Evolutionary conservation across 495 filamentous ascomycete species (phyloP).

Genomic region (Talaromyces nanjingensis): DNA sequence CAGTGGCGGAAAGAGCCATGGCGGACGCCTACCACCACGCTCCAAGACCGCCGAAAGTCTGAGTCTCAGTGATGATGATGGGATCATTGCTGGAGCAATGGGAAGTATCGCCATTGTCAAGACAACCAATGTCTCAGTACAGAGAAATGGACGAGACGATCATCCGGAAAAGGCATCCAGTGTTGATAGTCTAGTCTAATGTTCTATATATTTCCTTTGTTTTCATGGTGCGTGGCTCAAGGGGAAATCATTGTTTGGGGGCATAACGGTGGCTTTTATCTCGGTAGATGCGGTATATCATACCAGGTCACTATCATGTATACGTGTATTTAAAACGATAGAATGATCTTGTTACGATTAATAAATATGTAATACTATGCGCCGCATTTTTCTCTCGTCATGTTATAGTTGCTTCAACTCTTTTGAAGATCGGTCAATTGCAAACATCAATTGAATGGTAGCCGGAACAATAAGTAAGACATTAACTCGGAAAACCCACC

Average conservation of each 20-base stretch:
- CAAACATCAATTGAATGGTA: background rate
- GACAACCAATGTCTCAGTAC: background rate
- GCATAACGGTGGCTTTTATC: background rate
- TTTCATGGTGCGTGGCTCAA: background rate
- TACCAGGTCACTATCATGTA: background rate
- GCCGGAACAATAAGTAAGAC: background rate
- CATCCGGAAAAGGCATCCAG: background rate
- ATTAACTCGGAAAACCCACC: background rate
- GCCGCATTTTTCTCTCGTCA: background rate
- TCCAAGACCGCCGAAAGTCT: background rate
- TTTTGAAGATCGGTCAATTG: background rate
- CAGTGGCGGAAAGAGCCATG: background rate
- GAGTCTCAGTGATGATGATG: background rate
- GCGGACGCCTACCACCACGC: background rate
- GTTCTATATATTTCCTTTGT: background rate
- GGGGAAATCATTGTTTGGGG: background rate
- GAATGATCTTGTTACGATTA: background rate
- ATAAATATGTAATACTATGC: background rate
- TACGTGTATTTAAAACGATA: background rate
- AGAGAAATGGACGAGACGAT: background rate
- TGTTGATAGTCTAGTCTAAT: background rate
- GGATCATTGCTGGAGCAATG: background rate
- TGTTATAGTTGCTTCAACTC: background rate
- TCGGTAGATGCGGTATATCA: background rate
- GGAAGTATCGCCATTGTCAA: background rate